These are phyloP conservation scores for Selaginella tamariscina DNA, from an alignment of 75 land plant genomes.

Conservation along the genomic window DNA sequence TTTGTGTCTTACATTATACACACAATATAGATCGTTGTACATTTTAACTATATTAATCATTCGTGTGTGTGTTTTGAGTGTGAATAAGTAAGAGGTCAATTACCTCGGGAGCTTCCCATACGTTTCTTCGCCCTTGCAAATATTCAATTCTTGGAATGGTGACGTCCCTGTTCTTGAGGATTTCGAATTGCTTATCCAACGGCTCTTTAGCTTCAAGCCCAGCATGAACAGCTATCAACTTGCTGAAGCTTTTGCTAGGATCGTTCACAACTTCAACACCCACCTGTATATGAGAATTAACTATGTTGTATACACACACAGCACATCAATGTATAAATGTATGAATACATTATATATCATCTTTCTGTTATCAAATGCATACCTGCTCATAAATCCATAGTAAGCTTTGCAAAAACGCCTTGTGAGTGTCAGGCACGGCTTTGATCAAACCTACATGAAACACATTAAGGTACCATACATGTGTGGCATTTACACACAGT, in stretches of 20 bases:
- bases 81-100: conserved; percentile 8
- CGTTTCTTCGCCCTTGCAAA: conserved; percentile 61
- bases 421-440: conserved; percentile 67
- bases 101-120: conserved; percentile 80
- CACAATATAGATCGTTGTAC: neutral
- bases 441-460: conserved; percentile 44
- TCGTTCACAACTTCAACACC: conserved; percentile 39
- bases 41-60: too few relatives aligned
- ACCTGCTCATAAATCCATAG: conserved; percentile 94
- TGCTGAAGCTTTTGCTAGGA: conserved; percentile 32
- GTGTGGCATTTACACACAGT: neutral
- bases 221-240: conserved; percentile 85
- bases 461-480: too few relatives aligned
- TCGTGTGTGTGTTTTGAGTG: too few relatives aligned
- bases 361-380: neutral
- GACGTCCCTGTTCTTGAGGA: conserved; percentile 42
- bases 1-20: too few relatives aligned
- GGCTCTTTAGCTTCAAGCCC: conserved; percentile 50
- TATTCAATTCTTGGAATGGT: conserved; percentile 44
- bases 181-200: conserved; percentile 42
- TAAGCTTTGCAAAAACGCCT: conserved; percentile 57
- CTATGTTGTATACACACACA: conserved; percentile 1
- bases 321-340: neutral
- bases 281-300: conserved; percentile 28
- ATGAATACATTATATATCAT: neutral